A percentile compares a stretch with the other conserved stretches of the same genome.
Evolutionary conservation across 2,329 filamentous ascomycete species (phyloP).

Genomic region (Calonectria fujianensis): DNA sequence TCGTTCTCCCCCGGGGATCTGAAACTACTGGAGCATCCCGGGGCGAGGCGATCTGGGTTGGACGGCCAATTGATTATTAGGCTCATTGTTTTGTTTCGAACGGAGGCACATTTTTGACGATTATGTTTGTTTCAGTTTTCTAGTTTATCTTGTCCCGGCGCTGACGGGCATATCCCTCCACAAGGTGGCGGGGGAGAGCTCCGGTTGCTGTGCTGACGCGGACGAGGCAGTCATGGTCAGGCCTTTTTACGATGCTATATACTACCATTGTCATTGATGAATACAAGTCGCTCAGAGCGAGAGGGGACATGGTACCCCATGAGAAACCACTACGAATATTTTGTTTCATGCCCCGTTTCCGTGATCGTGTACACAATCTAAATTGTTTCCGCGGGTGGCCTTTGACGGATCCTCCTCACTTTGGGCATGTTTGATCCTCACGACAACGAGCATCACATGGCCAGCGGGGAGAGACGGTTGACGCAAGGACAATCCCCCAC

Average conservation of each 20-base stretch:
- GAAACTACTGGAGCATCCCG: constrained; percentile 12
- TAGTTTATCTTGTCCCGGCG: constrained; percentile 9
- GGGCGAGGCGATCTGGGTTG: constrained; percentile 29
- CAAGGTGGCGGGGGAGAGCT: not conserved
- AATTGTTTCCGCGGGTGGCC: not conserved
- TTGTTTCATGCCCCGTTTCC: not conserved
- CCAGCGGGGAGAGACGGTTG: not conserved
- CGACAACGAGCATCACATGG: not conserved
- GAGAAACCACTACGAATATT: constrained; percentile 1
- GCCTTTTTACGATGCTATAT: constrained; percentile 31
- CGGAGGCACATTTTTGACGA: constrained; percentile 35
- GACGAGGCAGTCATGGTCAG: constrained; percentile 6
- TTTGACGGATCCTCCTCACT: constrained; percentile 1
- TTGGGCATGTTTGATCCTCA: constrained; percentile 5
- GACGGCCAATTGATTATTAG: constrained; percentile 1
- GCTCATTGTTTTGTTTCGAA: constrained; percentile 35
- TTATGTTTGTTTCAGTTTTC: constrained; percentile 35
- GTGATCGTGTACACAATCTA: not conserved
- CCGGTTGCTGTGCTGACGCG: constrained; percentile 22
- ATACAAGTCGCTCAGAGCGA: constrained; percentile 31
- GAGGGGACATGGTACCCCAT: constrained; percentile 32
- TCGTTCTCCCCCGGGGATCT: constrained; percentile 12
- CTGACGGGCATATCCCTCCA: constrained; percentile 19
- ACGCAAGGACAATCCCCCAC: constrained; percentile 12
- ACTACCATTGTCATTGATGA: constrained; percentile 20